Conservation (phyloP, 208 protist genomes). For the Trypanosoma rangeli region DNA sequence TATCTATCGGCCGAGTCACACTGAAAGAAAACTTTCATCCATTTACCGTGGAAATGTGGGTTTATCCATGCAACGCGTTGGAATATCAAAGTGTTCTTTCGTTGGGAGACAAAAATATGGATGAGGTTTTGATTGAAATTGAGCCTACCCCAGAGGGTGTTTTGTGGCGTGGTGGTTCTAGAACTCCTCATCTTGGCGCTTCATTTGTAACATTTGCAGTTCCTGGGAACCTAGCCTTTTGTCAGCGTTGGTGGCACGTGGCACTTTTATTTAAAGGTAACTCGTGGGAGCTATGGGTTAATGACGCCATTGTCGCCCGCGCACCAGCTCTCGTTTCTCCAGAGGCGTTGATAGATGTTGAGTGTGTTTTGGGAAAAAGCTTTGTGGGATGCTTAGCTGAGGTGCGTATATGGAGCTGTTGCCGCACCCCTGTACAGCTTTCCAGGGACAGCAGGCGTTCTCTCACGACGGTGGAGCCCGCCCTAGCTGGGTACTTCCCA, state of each 20-base stretch:
- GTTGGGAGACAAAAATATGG: conserved; percentile 78
- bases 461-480: conserved; percentile 51
- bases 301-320: conserved; percentile 52
- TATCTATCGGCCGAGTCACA: conserved; percentile 61
- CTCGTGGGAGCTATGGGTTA: conserved; percentile 80
- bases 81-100: conserved; percentile 77
- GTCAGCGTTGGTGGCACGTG: conserved; percentile 84
- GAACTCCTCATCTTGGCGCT: conserved; percentile 72
- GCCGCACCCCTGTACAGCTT: conserved; percentile 56
- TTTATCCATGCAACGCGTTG: conserved; percentile 62
- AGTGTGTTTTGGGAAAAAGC: conserved; percentile 69
- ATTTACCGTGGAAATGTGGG: conserved; percentile 89
- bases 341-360: conserved; percentile 54
- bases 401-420: conserved; percentile 80
- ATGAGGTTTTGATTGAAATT: conserved; percentile 84
- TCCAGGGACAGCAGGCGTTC: conserved; percentile 62
- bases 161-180: conserved; percentile 72
- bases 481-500: conserved; percentile 74
- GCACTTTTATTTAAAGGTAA: conserved; percentile 88
- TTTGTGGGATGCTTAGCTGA: conserved; percentile 81
- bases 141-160: conserved; percentile 65
- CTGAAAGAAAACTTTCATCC: conserved; percentile 80
- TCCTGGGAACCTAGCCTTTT: conserved; percentile 46
- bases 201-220: conserved; percentile 70
- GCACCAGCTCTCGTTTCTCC: conserved; percentile 57